Base-by-base conservation (phyloP, 2,329 filamentous ascomycete genomes). In the Microsporum ferrugineum region DNA sequence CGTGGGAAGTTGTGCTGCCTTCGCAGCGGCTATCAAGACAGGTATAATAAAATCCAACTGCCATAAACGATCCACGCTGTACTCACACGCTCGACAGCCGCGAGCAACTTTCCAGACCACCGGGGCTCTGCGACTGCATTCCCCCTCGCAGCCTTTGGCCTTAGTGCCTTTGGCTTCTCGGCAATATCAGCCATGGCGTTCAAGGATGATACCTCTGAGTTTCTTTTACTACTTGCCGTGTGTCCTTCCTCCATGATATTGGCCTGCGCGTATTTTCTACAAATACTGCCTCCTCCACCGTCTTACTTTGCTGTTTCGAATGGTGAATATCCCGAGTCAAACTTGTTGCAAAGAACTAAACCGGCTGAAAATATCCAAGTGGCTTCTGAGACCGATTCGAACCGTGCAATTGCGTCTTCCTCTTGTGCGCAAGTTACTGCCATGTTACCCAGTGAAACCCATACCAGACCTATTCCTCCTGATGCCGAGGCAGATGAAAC, bases 111-210 rank as follows among this genome's bases (percentile, higher is more conserved):
- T 84, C 92, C 92, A 10, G 83, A 87, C 62, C 88, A 95, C 71
- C 84, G 94, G 65, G 94, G 94, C 60, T 96, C 92, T 2, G 94
- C 94, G 4, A 97, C 94, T 4, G 91, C 91, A 0, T 94, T 97
- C 68, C 92, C 94, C 4, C 76, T 97, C 61, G 89, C 94, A 61
- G 91, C 89, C 2, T 97, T 97, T 71, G 94, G 94, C 2, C 77
- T 99, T 61, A 96, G 91, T 71, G 94, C 94, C 60, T 94, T 99
- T 76, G 95, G 97, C 78, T 99, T 96, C 76, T 92, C 94, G 0
- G 80, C 86, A 1, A 75, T 95, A 38, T 89, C 90, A 27, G 84
- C 84, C 17, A 71, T 95, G 55, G 77, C 89, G 45, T 91, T 96
- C 70, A 88, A 89, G 1, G 89, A 90, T 43, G 85, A 95, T 68